phyloP scores from a whole-genome alignment of 2,329 filamentous ascomycete genomes.

The Aspergillus ruber region DNA sequence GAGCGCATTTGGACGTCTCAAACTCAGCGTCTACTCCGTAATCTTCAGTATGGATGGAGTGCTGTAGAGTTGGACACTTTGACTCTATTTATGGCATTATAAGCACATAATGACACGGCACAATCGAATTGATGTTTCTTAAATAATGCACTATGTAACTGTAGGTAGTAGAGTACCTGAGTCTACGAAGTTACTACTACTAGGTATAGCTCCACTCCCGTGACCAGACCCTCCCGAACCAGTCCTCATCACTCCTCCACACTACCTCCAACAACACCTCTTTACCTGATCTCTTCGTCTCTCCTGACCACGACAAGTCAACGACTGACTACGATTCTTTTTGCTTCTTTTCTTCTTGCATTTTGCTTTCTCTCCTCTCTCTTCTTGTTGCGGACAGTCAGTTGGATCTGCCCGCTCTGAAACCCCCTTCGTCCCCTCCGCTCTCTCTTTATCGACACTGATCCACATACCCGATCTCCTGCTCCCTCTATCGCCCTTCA shows the following conservation, averaged over 20 bases:
- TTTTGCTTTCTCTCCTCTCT: conserved; percentile 1
- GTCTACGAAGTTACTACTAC: no score
- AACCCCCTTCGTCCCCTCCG: not conserved
- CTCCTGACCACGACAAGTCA: conserved; percentile 1
- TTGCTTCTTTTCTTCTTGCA: conserved; percentile 6
- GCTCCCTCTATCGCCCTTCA: not conserved
- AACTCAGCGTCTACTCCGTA: no score
- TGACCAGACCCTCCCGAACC: not conserved
- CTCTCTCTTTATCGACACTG: not conserved
- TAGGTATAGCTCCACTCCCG: not conserved
- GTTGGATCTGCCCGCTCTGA: no score
- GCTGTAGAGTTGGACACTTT: no score
- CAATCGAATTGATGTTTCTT: no score
- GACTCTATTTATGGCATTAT: no score
- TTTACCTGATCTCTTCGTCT: not conserved
- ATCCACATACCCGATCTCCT: conserved; percentile 1
- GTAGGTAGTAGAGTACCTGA: no score
- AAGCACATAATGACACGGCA: no score
- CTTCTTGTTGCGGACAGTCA: conserved; percentile 1
- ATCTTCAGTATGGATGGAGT: no score
- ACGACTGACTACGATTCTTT: not conserved
- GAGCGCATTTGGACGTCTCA: no score
- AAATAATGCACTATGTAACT: no score
- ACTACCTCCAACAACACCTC: not conserved
- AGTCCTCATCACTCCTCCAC: not conserved